A percentile compares a stretch with the other conserved stretches of the same genome.
These are phyloP conservation scores for Metschnikowia peoriensis DNA, from an alignment of 805 yeast genomes.

Conservation along the genomic window DNA sequence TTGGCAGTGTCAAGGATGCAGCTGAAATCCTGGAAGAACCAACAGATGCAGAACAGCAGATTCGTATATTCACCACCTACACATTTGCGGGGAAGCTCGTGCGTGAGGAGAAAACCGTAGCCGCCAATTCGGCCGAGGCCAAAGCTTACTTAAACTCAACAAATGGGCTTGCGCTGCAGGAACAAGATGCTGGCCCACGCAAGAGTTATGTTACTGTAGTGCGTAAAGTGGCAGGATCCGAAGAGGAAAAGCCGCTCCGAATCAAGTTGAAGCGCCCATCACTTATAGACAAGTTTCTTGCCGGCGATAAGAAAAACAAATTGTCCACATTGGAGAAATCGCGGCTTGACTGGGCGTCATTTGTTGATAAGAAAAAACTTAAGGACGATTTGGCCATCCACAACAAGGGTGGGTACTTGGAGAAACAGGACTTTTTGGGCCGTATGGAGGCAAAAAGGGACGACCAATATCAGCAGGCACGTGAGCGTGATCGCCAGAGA, in stretches of 20 bases:
- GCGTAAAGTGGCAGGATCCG: constrained; percentile 30
- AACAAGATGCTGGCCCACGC: constrained; percentile 7
- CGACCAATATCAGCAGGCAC: constrained; percentile 45
- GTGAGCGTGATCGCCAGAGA: constrained; percentile 31
- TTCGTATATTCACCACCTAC: constrained; percentile 73
- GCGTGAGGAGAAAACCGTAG: constrained; percentile 77
- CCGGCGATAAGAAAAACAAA: constrained; percentile 61
- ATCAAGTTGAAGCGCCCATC: constrained; percentile 72
- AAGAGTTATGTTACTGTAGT: constrained; percentile 35
- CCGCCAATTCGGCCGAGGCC: constrained; percentile 79
- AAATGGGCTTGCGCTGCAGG: constrained; percentile 27
- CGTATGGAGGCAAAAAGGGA: constrained; percentile 66
- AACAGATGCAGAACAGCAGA: constrained; percentile 26
- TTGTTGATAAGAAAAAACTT: constrained; percentile 83
- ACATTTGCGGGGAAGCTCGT: constrained; percentile 86
- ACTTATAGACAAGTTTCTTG: constrained; percentile 70
- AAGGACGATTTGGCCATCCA: constrained; percentile 76
- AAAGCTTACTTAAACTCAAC: constrained; percentile 69
- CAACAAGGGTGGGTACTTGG: constrained; percentile 88
- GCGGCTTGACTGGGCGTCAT: constrained; percentile 90
- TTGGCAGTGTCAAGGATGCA: neutral
- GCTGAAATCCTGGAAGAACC: neutral
- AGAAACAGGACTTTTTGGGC: constrained; percentile 83
- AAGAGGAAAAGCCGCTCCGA: constrained; percentile 36
- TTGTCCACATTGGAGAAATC: constrained; percentile 91